Percentiles rank a stretch among this genome's conserved stretches.
These are phyloP conservation scores for Lachancea fermentati DNA, from an alignment of 805 yeast species.

Conservation along the genomic window DNA sequence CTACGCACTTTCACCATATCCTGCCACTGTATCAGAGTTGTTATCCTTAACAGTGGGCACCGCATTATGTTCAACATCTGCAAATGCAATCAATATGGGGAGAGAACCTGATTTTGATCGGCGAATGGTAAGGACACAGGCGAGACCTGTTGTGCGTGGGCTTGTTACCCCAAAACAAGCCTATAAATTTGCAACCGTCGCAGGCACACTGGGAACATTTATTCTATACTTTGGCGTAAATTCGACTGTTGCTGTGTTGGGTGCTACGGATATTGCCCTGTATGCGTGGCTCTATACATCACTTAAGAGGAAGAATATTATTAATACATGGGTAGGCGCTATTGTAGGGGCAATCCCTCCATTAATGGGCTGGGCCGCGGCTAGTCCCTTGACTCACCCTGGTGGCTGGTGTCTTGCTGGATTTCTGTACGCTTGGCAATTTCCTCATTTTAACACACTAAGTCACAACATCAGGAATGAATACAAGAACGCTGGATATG, in stretches of 20 bases:
- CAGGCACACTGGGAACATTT: slow-evolving; percentile 67
- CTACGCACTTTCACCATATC: slow-evolving; percentile 83
- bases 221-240: slow-evolving; percentile 78
- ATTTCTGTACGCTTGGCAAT: slow-evolving; percentile 93
- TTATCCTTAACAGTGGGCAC: slow-evolving; percentile 78
- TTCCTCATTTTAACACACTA: slow-evolving; percentile 93
- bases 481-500: slow-evolving; percentile 88
- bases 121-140: slow-evolving; percentile 80
- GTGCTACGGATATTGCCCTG: slow-evolving; percentile 69
- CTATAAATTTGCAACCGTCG: slow-evolving; percentile 64
- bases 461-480: slow-evolving; percentile 85
- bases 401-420: slow-evolving; percentile 95
- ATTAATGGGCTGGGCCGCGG: slow-evolving; percentile 98
- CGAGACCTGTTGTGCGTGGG: slow-evolving; percentile 88
- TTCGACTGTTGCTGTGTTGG: slow-evolving; percentile 76
- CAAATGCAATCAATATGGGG: slow-evolving; percentile 96
- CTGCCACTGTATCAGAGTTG: slow-evolving; percentile 67
- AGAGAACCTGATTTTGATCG: slow-evolving; percentile 88
- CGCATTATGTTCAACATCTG: slow-evolving; percentile 82
- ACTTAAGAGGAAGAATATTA: slow-evolving; percentile 72
- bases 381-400: slow-evolving; percentile 72
- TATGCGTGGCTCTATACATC: slow-evolving; percentile 92
- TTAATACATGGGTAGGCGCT: slow-evolving; percentile 98
- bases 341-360: slow-evolving; percentile 99
- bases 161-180: slow-evolving; percentile 71